These are phyloP conservation scores for Mucuna pruriens DNA, from an alignment of 306 rosid genomes.

Conservation along the genomic window DNA sequence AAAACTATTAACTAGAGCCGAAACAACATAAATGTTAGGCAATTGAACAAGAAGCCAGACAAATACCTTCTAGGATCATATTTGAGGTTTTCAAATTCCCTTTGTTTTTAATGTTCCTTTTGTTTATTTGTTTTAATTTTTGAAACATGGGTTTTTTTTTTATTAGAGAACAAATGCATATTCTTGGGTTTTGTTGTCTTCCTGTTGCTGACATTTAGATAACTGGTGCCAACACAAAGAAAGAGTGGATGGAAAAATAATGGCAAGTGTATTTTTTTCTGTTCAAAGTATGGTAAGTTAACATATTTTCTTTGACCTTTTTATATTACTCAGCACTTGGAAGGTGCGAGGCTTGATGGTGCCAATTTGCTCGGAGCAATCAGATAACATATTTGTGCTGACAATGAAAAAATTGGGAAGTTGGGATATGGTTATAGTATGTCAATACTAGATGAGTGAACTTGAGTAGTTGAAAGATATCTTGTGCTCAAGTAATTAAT, in stretches of 20 bases:
- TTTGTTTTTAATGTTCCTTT: not conserved
- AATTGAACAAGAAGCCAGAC: not conserved
- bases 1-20: not conserved
- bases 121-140: not conserved
- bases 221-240: not conserved
- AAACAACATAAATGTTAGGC: not conserved
- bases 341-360: constrained; percentile 93
- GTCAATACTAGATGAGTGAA: constrained; percentile 24
- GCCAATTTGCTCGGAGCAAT: constrained; percentile 90
- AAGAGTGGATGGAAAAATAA: not conserved
- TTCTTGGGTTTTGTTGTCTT: not conserved
- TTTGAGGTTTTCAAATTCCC: not conserved
- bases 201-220: not conserved
- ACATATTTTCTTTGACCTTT: not conserved
- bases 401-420: not conserved
- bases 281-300: constrained; percentile 11
- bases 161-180: not conserved
- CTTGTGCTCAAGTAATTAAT: not conserved
- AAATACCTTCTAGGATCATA: not conserved
- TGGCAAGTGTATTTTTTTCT: not conserved
- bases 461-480: constrained; percentile 19
- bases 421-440: constrained; percentile 23
- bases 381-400: constrained; percentile 53
- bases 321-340: constrained; percentile 61
- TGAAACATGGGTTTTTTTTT: not conserved